Base-by-base conservation (phyloP, 1,284 basidiomycete species). In the Leccinum solheimii region DNA sequence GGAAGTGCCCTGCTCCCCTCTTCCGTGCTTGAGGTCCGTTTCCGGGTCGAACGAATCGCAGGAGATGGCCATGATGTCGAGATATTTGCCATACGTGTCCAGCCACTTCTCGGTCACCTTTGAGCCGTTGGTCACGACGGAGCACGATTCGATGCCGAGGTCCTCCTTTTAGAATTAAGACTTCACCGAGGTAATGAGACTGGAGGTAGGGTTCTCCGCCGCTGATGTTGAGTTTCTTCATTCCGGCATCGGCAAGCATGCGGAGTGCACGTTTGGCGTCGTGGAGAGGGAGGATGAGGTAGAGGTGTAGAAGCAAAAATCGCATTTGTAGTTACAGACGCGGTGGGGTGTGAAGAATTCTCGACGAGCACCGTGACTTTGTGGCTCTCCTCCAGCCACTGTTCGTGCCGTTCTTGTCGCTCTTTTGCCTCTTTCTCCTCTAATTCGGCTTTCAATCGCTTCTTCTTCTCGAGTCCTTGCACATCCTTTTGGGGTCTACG, bases 101-200 rank as follows among this genome's bases (percentile, higher is more conserved):
- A 79, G 56, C 77, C 77, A 79, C 57, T 66, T 72, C 59, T 79
- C 72, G 0, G 76, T 77, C 32, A 78, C 77, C 59, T 73, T 78
- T 16, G 74, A 76, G 0, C 75, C 76, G 58, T 79, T 79, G 62
- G 65, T 74, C 7, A 79, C 74, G 32, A 79, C 68, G 4, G 72
- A 72, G 56, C 72, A 75, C 1, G 76, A 77, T 58, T 78, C 75
- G 45, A 79, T 62, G 4, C 58, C 10, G 8, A 78, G 68, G n/a
- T 75, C 76, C 40, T 77, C 75, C 60, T 79, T 78, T 63, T 76
- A 78, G 57, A 71, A 79, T 16, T 69, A 78, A 78, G 3, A 78
- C 55, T 45, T 77, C 75, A 1, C 77, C 76, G 14, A 79, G 69
- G 64, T 75, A 76, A 0, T 61, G 52, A 1, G 78, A 65, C 57